phyloP scores from a whole-genome alignment of 1,284 basidiomycete species.

The Rhodotorula sp. region DNA sequence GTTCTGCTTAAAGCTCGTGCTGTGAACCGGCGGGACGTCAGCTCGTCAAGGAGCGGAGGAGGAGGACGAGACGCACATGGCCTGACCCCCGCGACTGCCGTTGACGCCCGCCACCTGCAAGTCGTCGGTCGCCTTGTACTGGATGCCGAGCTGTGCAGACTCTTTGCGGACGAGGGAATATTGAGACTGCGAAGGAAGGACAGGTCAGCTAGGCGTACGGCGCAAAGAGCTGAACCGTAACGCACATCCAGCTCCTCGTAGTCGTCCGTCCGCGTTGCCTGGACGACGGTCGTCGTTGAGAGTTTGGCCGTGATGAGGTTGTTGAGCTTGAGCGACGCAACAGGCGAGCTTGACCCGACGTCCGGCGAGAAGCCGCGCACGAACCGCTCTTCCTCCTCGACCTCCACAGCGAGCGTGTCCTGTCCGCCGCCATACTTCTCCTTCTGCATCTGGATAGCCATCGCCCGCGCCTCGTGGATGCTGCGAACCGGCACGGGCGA shows the following conservation, averaged over 20 bases:
- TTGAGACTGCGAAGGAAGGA: conserved; percentile 7
- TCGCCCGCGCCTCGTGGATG: neutral
- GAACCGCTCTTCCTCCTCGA: neutral
- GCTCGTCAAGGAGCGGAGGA: neutral
- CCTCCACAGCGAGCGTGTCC: neutral
- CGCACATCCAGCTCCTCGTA: conserved; percentile 18
- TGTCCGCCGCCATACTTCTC: neutral
- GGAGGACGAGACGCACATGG: conserved; percentile 13
- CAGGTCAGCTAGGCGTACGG: rapidly evolving
- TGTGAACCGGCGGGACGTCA: too few species aligned
- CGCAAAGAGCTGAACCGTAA: too few species aligned
- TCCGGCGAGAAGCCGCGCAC: neutral
- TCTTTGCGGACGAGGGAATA: neutral
- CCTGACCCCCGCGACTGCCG: neutral
- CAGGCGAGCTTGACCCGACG: conserved; percentile 8
- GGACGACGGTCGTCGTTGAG: neutral
- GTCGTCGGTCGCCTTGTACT: conserved; percentile 22
- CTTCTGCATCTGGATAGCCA: neutral
- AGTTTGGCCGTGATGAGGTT: conserved; percentile 1
- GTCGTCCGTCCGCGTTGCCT: neutral
- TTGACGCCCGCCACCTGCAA: conserved; percentile 7
- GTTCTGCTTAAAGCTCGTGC: conserved; percentile 24
- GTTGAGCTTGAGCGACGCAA: conserved; percentile 5
- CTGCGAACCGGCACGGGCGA: neutral
- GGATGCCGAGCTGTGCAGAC: neutral